These are phyloP conservation scores for Murraya koenigii DNA, from an alignment of 345 rosid species.

Conservation along the genomic window DNA sequence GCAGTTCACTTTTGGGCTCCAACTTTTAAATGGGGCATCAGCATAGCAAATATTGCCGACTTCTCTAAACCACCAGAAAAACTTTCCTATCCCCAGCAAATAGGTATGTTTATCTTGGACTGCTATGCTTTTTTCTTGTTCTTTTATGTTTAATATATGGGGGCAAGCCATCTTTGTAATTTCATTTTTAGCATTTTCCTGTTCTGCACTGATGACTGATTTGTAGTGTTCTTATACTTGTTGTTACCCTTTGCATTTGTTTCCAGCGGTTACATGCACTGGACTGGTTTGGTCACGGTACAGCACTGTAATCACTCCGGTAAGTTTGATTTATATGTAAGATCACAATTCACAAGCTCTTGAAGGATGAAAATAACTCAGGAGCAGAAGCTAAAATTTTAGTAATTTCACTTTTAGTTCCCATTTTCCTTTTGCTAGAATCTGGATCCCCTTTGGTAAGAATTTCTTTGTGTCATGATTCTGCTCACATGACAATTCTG, in stretches of 20 bases:
- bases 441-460: neutral
- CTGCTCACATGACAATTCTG: neutral
- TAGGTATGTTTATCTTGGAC: slow-evolving; percentile 35
- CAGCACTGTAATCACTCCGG: slow-evolving; percentile 86
- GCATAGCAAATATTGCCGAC: slow-evolving; percentile 85
- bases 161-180: neutral
- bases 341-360: neutral
- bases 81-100: slow-evolving; percentile 85
- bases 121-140: neutral
- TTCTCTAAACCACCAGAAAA: slow-evolving; percentile 79
- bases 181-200: neutral
- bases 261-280: slow-evolving; percentile 69
- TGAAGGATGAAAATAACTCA: neutral
- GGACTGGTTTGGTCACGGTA: slow-evolving; percentile 80
- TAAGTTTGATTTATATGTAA: slow-evolving; percentile 32
- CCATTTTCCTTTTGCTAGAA: neutral
- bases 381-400: neutral
- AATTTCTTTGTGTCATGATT: neutral
- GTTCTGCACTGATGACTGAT: neutral
- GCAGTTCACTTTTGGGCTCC: slow-evolving; percentile 99
- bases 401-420: neutral
- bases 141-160: neutral
- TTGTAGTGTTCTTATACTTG: slow-evolving; percentile 12
- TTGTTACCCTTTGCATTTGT: slow-evolving; percentile 13
- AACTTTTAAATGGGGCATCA: slow-evolving; percentile 92